Conservation (phyloP, 176 grass and related monocot genomes). For the Zea mays region DNA sequence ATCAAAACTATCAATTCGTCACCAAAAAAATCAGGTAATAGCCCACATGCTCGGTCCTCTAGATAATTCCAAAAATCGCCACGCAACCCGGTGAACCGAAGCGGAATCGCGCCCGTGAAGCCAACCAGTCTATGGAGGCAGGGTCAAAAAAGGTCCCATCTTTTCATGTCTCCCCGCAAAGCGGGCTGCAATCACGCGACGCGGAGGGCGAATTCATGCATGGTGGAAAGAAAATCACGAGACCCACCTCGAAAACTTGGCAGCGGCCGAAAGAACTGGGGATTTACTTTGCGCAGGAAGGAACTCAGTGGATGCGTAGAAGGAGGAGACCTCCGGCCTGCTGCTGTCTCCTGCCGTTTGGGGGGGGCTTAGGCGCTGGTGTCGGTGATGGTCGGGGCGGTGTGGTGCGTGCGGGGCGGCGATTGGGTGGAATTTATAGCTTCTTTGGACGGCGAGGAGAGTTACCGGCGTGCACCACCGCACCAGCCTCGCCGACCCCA, state of each 20-base stretch:
- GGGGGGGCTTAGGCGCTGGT: background rate
- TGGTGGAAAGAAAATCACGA: background rate
- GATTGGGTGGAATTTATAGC: conserved; percentile 23
- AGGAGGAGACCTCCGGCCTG: background rate
- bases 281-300: background rate
- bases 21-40: background rate
- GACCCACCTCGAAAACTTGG: conserved; percentile 29
- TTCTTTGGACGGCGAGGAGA: background rate
- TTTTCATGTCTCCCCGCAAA: background rate
- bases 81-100: background rate
- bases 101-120: background rate
- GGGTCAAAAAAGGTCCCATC: background rate
- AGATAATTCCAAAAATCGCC: background rate
- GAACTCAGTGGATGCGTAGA: background rate
- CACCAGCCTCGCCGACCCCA: background rate
- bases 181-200: conserved; percentile 13
- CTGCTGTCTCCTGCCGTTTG: conserved; percentile 15
- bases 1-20: background rate
- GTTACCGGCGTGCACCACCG: conserved; percentile 14
- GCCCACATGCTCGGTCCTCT: background rate
- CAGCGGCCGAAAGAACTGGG: background rate
- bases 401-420: background rate
- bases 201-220: too few relatives aligned
- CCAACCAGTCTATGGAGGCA: background rate
- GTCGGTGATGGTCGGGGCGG: background rate